Base-by-base conservation (phyloP, 495 filamentous ascomycete genomes). In the Umbilicaria muhlenbergii region DNA sequence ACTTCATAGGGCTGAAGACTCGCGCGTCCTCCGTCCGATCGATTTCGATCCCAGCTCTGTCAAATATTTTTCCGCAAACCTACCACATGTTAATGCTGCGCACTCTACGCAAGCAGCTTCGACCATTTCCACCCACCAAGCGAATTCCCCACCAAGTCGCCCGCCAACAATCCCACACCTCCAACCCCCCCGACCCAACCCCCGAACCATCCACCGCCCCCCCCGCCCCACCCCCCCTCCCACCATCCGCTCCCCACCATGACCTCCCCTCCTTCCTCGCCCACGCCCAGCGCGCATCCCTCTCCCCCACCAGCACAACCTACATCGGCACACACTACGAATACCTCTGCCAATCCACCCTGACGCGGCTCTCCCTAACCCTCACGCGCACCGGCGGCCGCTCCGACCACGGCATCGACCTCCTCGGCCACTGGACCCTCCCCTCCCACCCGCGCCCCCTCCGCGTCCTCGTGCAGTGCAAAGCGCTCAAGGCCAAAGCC, bases 401-500 rank as follows among this genome's bases (percentile, higher is more conserved):
- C 21, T 73, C 73, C 13, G 88, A 96, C 61, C 66, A 62, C 39
- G 89, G 89, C 31, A 83, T 93, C 54, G 89, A 96, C 58, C 71
- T 95, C 0, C 62, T 86, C 2, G 88, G 87, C 17, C 74, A 74
- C 14, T 96, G 89, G 89, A 60, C 66, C 11, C 59, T 86, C 6
- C 77, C 78, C 10, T 61, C 66, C 4, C 54, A 46, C 36, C 51
- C 55, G 41, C 59, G 40, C 2, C 68, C 75, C 0, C 45, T 91
- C 4, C 72, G 70, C 40, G 74, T 86, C 1, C 51, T 94, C 4
- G 64, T 86, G 16, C 87, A 94, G 56, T 98, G 91, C 65, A 98
- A 95, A 62, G 72, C 73, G 14, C 46, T 69, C 15, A 66, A 65
- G 45, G 53, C 64, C 17, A 73, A 67, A 45, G 53, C 74, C 3